phyloP scores from a whole-genome alignment of 306 rosid genomes.

The Dicorynia guianensis region DNA sequence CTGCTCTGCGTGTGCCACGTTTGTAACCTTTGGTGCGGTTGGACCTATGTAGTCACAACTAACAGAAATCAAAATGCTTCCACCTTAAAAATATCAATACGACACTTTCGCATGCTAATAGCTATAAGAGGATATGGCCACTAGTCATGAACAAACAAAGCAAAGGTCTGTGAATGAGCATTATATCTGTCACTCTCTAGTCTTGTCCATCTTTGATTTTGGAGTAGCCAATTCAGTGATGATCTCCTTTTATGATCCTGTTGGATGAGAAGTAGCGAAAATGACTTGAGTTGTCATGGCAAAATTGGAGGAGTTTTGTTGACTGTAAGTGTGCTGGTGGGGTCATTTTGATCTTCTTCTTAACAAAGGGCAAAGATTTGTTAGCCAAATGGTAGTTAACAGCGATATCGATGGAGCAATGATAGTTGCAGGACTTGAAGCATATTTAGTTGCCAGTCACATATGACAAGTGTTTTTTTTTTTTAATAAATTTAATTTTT shows the following conservation, averaged over 20 bases:
- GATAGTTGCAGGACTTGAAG: constrained; percentile 34
- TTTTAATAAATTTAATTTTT: neutral
- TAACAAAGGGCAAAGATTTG: constrained; percentile 31
- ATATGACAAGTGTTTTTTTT: constrained; percentile 7
- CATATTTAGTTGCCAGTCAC: constrained; percentile 11
- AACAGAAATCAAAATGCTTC: constrained; percentile 42
- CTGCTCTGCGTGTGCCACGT: constrained; percentile 51
- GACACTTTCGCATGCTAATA: constrained; percentile 37
- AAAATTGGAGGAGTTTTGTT: constrained; percentile 39
- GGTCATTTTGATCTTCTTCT: constrained; percentile 42
- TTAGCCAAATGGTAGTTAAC: constrained; percentile 43
- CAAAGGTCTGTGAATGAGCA: constrained; percentile 28
- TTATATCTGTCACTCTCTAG: constrained; percentile 31
- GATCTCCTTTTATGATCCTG: constrained; percentile 32
- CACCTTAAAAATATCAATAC: constrained; percentile 27
- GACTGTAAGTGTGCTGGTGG: constrained; percentile 43
- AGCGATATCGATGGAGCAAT: constrained; percentile 41
- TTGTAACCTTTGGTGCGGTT: constrained; percentile 40
- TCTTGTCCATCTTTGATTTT: constrained; percentile 33
- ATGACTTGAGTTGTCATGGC: constrained; percentile 36
- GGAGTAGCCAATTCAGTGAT: constrained; percentile 28
- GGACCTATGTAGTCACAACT: constrained; percentile 42
- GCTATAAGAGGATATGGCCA: constrained; percentile 20
- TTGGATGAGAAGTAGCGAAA: constrained; percentile 39
- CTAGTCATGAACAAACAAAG: constrained; percentile 18